phyloP scores from a whole-genome alignment of 352 stramenopile species.

The Globisporangium apiculatum region DNA sequence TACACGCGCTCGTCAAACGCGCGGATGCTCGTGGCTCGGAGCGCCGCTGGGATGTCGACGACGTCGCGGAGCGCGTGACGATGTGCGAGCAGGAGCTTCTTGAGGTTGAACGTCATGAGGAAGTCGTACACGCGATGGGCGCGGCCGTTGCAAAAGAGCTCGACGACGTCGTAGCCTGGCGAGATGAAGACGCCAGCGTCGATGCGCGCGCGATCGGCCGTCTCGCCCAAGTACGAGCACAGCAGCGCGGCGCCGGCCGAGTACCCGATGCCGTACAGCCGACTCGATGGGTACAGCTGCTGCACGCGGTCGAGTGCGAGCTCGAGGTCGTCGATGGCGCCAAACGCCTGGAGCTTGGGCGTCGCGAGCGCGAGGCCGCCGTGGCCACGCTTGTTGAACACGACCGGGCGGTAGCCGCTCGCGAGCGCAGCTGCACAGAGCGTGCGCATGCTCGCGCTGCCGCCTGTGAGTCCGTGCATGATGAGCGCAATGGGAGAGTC shows the following conservation, averaged over 20 bases:
- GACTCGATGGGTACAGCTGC: conserved; percentile 28
- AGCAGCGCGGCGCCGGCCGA: conserved; percentile 66
- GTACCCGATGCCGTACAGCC: conserved; percentile 63
- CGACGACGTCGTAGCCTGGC: conserved; percentile 66
- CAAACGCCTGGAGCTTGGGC: conserved; percentile 64
- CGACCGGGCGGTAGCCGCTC: conserved; percentile 65
- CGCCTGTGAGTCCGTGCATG: conserved; percentile 63
- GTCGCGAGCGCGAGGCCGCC: conserved; percentile 52
- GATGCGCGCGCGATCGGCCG: conserved; percentile 38
- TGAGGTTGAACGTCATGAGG: conserved; percentile 70
- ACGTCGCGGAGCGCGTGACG: conserved; percentile 28
- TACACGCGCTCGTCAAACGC: conserved; percentile 78
- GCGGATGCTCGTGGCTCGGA: conserved; percentile 44
- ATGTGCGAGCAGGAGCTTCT: conserved; percentile 55
- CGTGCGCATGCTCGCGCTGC: conserved; percentile 51
- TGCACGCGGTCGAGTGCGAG: conserved; percentile 51
- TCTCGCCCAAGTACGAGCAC: conserved; percentile 68
- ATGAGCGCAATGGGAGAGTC: conserved; percentile 56
- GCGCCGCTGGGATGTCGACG: conserved; percentile 37
- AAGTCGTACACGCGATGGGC: conserved; percentile 74
- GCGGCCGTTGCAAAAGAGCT: conserved; percentile 59
- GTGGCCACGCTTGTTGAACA: conserved; percentile 83
- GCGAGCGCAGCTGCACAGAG: conserved; percentile 53
- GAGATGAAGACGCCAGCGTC: conserved; percentile 61
- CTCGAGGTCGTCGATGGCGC: conserved; percentile 50